phyloP scores from a whole-genome alignment of 2,329 filamentous ascomycete species.

The Trichoderma asperellum region DNA sequence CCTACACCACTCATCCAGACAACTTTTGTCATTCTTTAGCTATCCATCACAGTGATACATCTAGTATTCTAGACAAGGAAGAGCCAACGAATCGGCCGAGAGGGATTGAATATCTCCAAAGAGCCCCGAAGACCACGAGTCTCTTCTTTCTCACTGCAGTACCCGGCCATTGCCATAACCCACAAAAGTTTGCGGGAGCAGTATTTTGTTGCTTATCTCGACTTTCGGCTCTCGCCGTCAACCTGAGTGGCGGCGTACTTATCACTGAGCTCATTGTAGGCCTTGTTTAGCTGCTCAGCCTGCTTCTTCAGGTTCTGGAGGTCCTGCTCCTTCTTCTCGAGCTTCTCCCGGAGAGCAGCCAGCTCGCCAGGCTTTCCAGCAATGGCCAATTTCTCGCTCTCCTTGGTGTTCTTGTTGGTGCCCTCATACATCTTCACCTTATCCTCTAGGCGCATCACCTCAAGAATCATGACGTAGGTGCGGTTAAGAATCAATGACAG shows the following conservation, averaged over 20 bases:
- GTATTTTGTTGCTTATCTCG: conserved; percentile 34
- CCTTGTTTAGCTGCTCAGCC: conserved; percentile 76
- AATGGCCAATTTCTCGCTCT: conserved; percentile 71
- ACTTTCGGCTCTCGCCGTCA: conserved; percentile 61
- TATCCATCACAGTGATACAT: neutral
- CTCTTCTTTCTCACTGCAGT: neutral
- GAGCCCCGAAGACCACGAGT: neutral
- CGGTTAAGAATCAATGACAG: conserved; percentile 98
- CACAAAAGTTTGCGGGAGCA: neutral
- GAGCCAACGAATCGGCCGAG: neutral
- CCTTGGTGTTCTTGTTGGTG: conserved; percentile 60
- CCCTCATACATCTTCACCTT: conserved; percentile 81
- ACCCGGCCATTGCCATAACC: neutral
- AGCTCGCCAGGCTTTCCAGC: conserved; percentile 79
- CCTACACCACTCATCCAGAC: neutral
- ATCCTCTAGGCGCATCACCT: conserved; percentile 88
- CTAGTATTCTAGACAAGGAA: neutral
- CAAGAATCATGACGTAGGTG: conserved; percentile 96
- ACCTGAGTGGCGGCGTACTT: conserved; percentile 67
- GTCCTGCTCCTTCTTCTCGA: conserved; percentile 80
- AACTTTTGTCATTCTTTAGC: neutral
- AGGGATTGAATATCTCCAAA: neutral
- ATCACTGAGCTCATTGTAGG: conserved; percentile 86
- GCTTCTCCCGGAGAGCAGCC: conserved; percentile 67
- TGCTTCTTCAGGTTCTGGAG: conserved; percentile 92